Evolutionary conservation across 192 early-diverging fungal species (phyloP).

Genomic region (Coemansia sp.): DNA sequence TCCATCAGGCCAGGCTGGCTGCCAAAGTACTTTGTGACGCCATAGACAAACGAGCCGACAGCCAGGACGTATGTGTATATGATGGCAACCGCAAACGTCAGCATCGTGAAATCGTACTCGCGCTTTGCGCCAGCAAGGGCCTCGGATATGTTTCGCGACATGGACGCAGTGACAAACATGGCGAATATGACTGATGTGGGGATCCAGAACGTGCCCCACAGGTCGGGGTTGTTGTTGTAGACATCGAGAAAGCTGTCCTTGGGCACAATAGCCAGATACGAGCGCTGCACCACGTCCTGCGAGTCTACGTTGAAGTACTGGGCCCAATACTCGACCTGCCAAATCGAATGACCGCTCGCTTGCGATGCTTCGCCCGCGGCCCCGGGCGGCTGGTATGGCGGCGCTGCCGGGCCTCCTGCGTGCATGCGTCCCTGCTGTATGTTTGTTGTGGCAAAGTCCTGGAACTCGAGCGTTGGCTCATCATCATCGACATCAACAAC

Average conservation of each 20-base stretch:
- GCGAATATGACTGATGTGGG: slow-evolving; percentile 93
- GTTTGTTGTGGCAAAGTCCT: slow-evolving; percentile 50
- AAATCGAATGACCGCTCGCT: slow-evolving; percentile 60
- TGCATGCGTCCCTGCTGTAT: slow-evolving; percentile 39
- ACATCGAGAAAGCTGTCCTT: slow-evolving; percentile 79
- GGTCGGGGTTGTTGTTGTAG: slow-evolving; percentile 82
- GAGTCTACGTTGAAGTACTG: slow-evolving; percentile 95
- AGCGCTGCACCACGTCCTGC: slow-evolving; percentile 70
- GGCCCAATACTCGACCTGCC: slow-evolving; percentile 88
- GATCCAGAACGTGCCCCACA: slow-evolving; percentile 99
- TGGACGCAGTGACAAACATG: slow-evolving; percentile 91
- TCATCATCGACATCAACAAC: slow-evolving; percentile 58
- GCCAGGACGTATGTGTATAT: slow-evolving; percentile 82
- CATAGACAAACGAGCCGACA: slow-evolving; percentile 76
- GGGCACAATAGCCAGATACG: slow-evolving; percentile 67
- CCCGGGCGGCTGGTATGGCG: slow-evolving; percentile 36
- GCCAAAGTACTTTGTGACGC: slow-evolving; percentile 79
- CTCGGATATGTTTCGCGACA: slow-evolving; percentile 81
- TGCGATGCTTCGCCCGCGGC: slow-evolving; percentile 5
- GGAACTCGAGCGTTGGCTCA: slow-evolving; percentile 54
- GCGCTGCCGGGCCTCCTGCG: slow-evolving; percentile 23
- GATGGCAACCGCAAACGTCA: slow-evolving; percentile 78
- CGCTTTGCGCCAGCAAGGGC: slow-evolving; percentile 58
- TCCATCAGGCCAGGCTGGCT: slow-evolving; percentile 83
- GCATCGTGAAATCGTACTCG: slow-evolving; percentile 75